These are phyloP conservation scores for Aspergillus sp. DNA, from an alignment of 2,329 filamentous ascomycete genomes.

Conservation along the genomic window DNA sequence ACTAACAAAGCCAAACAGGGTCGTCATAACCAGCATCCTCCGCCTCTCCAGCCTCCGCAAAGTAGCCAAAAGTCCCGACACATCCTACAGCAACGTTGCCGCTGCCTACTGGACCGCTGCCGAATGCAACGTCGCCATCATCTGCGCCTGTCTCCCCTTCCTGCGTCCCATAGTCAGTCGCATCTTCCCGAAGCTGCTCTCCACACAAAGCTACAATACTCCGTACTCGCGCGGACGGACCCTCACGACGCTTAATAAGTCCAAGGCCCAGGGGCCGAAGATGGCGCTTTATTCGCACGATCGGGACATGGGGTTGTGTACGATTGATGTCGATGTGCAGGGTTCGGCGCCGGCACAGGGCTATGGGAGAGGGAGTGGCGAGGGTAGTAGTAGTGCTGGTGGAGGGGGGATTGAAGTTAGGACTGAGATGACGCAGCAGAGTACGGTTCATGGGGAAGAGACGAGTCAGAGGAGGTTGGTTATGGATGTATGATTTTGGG, in stretches of 20 bases:
- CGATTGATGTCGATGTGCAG: constrained; percentile 27
- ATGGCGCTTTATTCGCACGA: constrained; percentile 21
- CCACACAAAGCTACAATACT: constrained; percentile 26
- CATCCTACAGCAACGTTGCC: constrained; percentile 34
- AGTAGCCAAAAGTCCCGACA: constrained; percentile 27
- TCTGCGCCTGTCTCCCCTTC: constrained; percentile 43
- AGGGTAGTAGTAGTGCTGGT: background rate
- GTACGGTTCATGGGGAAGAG: constrained; percentile 15
- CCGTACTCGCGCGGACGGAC: constrained; percentile 16
- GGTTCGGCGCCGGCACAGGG: constrained; percentile 1
- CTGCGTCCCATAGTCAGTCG: constrained; percentile 38
- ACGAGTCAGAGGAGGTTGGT: constrained; percentile 25
- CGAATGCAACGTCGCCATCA: constrained; percentile 44
- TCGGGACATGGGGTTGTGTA: constrained; percentile 29
- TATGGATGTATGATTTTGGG: constrained; percentile 1
- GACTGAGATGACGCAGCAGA: constrained; percentile 32
- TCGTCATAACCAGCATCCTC: constrained; percentile 34
- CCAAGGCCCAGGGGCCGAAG: constrained; percentile 11
- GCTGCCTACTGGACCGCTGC: constrained; percentile 47
- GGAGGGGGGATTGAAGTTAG: constrained; percentile 30
- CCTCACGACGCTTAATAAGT: constrained; percentile 14
- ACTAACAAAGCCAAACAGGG: constrained; percentile 11
- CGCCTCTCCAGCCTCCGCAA: constrained; percentile 27
- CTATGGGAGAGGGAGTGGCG: background rate
- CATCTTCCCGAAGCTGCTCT: constrained; percentile 39